Percentiles rank a stretch among this genome's conserved stretches.
These are phyloP conservation scores for Carex arenaria DNA, from an alignment of 202 grass and related monocot genomes.

Conservation along the genomic window DNA sequence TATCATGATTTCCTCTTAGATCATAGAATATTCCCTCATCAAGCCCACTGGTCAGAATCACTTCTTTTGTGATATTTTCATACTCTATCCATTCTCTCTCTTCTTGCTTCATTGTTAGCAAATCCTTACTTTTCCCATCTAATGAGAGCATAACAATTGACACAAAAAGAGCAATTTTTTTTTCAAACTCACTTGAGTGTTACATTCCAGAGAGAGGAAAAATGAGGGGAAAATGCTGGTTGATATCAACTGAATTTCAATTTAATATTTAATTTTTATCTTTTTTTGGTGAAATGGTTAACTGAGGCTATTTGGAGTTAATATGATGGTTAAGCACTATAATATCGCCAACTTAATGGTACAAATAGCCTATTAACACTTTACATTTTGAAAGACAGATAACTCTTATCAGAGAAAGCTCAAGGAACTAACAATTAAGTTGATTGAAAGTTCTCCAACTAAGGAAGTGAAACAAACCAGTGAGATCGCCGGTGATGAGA, in stretches of 20 bases:
- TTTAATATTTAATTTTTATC: background rate
- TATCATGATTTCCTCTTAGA: constrained; percentile 91
- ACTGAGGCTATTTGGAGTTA: background rate
- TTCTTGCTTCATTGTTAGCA: constrained; percentile 80
- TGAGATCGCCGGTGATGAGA: constrained; percentile 94
- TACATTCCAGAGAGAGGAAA: background rate
- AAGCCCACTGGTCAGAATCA: constrained; percentile 60
- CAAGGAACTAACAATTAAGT: too few relatives aligned
- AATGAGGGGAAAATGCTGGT: background rate
- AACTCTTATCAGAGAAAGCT: background rate
- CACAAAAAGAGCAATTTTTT: background rate
- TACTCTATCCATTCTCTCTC: constrained; percentile 80
- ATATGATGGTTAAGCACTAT: background rate
- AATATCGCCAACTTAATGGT: background rate
- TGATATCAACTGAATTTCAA: background rate
- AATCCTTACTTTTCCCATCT: constrained; percentile 99
- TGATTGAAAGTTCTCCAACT: too few relatives aligned
- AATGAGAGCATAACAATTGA: constrained; percentile 20
- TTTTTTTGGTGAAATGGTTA: background rate
- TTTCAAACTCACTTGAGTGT: background rate
- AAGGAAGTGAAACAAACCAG: constrained; percentile 34
- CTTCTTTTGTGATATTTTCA: constrained; percentile 39
- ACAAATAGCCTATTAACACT: background rate
- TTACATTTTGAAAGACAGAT: background rate
- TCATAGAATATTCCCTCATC: constrained; percentile 72